These are phyloP conservation scores for Alternaria solani DNA, from an alignment of 2,329 filamentous ascomycete species.

Conservation along the genomic window DNA sequence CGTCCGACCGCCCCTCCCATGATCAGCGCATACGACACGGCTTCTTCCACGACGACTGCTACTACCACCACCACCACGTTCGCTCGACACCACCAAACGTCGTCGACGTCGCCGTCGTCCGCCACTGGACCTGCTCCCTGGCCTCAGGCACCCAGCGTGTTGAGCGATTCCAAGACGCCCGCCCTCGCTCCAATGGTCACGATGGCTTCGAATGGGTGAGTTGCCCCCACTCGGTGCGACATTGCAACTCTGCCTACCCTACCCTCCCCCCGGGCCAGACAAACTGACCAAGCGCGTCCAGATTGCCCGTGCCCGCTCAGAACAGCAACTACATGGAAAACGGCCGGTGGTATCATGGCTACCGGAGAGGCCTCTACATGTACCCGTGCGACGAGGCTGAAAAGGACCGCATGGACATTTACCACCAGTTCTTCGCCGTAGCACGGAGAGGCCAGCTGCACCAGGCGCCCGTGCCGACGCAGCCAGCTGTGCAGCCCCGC, in stretches of 20 bases:
- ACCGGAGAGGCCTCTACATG: conserved; percentile 73
- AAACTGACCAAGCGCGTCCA: conserved; percentile 27
- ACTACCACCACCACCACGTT: conserved; percentile 13
- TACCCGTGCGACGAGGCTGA: conserved; percentile 81
- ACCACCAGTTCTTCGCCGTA: conserved; percentile 78
- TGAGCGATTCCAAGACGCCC: not conserved
- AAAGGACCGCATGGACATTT: conserved; percentile 80
- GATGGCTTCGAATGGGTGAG: conserved; percentile 56
- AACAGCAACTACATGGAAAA: conserved; percentile 67
- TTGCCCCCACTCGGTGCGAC: conserved; percentile 48
- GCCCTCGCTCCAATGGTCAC: conserved; percentile 50
- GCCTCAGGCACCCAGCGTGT: too few species aligned
- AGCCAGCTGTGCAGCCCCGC: conserved; percentile 51
- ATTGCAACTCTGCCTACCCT: conserved; percentile 4
- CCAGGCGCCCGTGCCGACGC: conserved; percentile 52
- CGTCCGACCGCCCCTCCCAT: conserved; percentile 9
- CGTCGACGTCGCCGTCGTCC: not conserved
- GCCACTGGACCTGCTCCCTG: not conserved
- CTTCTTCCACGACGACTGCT: too few species aligned
- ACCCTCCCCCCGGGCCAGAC: conserved; percentile 12
- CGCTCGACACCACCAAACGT: conserved; percentile 8
- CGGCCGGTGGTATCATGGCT: conserved; percentile 74
- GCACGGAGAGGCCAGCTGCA: conserved; percentile 64
- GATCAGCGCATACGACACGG: conserved; percentile 16
- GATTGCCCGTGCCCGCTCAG: conserved; percentile 50